A percentile compares a stretch with the other conserved stretches of the same genome.
Evolutionary conservation across 78 protist genomes (phyloP).

Genomic region (Dictyostelium citrinum): DNA sequence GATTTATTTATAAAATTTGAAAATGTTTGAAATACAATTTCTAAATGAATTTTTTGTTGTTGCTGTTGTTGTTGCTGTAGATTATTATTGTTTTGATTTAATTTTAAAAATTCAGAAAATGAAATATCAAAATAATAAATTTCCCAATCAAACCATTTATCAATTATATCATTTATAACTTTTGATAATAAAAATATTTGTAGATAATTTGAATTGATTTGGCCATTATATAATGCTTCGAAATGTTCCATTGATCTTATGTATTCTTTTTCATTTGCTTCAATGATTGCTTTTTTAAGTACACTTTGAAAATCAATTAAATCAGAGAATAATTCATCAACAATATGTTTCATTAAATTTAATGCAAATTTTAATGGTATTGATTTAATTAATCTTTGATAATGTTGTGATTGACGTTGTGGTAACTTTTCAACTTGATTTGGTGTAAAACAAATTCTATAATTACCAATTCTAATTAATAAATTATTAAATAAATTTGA

Average conservation of each 20-base stretch:
- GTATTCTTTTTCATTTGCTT: conserved; percentile 45
- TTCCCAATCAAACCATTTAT: conserved; percentile 19
- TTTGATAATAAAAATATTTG: background rate
- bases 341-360: background rate
- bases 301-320: background rate
- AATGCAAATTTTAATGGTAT: conserved; percentile 4
- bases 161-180: background rate
- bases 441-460: conserved; percentile 39
- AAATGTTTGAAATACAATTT: background rate
- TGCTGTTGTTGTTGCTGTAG: background rate
- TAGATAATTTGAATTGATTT: background rate
- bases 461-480: conserved; percentile 17
- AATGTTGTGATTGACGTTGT: background rate
- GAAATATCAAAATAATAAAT: background rate
- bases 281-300: background rate
- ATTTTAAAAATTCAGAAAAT: background rate
- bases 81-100: background rate
- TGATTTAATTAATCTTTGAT: background rate
- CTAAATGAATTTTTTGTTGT: background rate
- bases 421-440: background rate
- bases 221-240: background rate
- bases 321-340: background rate
- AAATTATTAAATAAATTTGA: conserved; percentile 6
- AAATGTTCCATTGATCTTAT: background rate
- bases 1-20: conserved; percentile 21